Conservation (phyloP, 371 early-diverging fungal species). For the Dichotomocladium elegans region DNA sequence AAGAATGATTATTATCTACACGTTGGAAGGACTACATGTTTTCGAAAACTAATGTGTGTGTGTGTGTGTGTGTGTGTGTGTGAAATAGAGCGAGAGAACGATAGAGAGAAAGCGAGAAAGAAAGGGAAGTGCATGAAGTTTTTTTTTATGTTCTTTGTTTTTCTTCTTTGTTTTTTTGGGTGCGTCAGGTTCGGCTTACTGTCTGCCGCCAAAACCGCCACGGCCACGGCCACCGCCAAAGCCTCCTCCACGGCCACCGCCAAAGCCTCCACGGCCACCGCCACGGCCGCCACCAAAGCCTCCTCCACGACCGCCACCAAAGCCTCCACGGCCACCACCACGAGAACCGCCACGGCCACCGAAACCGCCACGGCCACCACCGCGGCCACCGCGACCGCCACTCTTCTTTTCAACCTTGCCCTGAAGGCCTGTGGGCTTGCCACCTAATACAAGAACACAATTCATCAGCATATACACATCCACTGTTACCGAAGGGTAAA, state of each 20-base stretch:
- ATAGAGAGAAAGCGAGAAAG: too few species aligned
- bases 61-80: too few species aligned
- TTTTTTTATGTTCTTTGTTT: too few species aligned
- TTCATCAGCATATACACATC: too few species aligned
- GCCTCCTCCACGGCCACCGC: slow-evolving; percentile 10
- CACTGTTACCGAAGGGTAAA: background rate
- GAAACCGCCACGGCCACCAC: slow-evolving; percentile 29
- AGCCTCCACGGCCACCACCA: slow-evolving; percentile 31
- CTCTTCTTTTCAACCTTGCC: slow-evolving; percentile 52
- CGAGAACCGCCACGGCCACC: slow-evolving; percentile 29
- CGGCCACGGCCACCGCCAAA: slow-evolving; percentile 16
- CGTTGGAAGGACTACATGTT: too few species aligned
- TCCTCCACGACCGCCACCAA: slow-evolving; percentile 10
- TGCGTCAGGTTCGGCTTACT: too few species aligned
- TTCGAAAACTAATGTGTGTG: too few species aligned
- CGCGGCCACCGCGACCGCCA: slow-evolving; percentile 42
- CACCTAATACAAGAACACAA: slow-evolving; percentile 7
- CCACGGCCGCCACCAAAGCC: slow-evolving; percentile 16
- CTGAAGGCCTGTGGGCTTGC: slow-evolving; percentile 43
- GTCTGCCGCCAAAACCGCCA: slow-evolving; percentile 18
- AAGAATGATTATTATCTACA: too few species aligned
- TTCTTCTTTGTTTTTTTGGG: too few species aligned
- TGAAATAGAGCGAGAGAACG: too few species aligned
- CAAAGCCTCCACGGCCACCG: slow-evolving; percentile 27
- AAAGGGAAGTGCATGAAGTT: too few species aligned